Evolutionary conservation across 1,139 yeast genomes (phyloP), one percentile per base, ranked within the genome.

Genomic region (Eremothecium gossypii): DNA sequence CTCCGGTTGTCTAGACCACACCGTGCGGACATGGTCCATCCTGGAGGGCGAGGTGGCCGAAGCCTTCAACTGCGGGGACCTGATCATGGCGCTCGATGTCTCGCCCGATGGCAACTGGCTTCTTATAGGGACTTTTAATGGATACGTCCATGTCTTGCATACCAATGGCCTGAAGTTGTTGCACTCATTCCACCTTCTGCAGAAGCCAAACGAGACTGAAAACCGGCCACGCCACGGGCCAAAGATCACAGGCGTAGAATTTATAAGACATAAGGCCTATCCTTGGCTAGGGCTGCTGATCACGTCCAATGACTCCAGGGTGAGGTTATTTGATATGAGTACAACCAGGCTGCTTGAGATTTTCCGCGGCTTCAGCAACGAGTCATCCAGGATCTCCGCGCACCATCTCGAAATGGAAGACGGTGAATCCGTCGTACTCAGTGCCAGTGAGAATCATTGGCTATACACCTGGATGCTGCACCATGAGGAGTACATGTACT

Each of bases 111-210:
- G 94, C 0, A 65, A 69, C 23, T 66, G 71, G 38, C 71, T 84
- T 26, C 68, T 83, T 41, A 79, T 79, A 2, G 97, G 97, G 5
- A 87, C 95, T 5, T 84, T 86, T 54, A 76, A 78, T 50, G 96
- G 97, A 0, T 70, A 76, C 20, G 65, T 86, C 27, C 68, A 73
- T 40, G 69, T 79, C 4, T 62, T 84, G 49, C 79, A 77, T 47
- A 80, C 93, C 0, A 73, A 75, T 39, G 87, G 85, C 0, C 67
- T 89, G 30, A 74, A 73, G 42, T 58, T 72, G 8, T 65, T 72
- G 8, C 67, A 71, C 30, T 70, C 76, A 33, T 75, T 82, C 53
- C 87, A 80, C 46, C 70, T 75, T 7, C 63, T 66, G 23, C 70
- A 69, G 41, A 54, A 57, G 26, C 30, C 45, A 40, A 8, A 54